phyloP scores from a whole-genome alignment of 2,329 filamentous ascomycete species.

The Fusarium sarcochroum region DNA sequence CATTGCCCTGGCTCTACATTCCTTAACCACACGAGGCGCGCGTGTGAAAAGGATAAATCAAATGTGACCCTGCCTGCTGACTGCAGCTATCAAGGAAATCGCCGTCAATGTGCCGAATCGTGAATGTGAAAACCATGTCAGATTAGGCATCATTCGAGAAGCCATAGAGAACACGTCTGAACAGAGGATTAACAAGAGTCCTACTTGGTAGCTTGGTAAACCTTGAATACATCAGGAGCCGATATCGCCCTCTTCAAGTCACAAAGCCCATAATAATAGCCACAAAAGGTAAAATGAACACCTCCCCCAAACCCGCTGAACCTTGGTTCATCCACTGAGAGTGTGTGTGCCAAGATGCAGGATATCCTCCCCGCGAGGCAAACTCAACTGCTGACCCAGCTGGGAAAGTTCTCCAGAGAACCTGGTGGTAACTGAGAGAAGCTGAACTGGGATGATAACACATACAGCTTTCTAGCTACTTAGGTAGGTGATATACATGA shows the following conservation, averaged over 20 bases:
- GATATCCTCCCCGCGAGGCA: constrained; percentile 2
- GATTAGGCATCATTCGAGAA: constrained; percentile 36
- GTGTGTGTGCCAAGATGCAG: no score
- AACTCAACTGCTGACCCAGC: constrained; percentile 12
- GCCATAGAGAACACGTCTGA: constrained; percentile 5
- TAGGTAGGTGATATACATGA: no score
- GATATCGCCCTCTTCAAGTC: neutral
- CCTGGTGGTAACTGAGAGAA: neutral
- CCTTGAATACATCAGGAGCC: neutral
- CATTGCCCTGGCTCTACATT: constrained; percentile 11
- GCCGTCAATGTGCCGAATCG: constrained; percentile 8
- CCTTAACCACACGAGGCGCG: constrained; percentile 11
- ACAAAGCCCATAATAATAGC: neutral
- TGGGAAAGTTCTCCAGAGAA: neutral
- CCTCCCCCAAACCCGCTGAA: constrained; percentile 2
- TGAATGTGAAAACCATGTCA: constrained; percentile 8
- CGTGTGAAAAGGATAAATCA: constrained; percentile 6
- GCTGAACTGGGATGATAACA: neutral
- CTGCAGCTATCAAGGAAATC: constrained; percentile 6
- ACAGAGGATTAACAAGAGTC: neutral
- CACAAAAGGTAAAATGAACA: constrained; percentile 1
- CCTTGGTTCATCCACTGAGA: no score
- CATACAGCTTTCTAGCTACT: neutral
- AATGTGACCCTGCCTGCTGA: neutral
- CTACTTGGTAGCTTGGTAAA: no score